Percentiles rank a stretch among this genome's conserved stretches.
These are phyloP conservation scores for Hanseniaspora thailandica DNA, from an alignment of 805 yeast genomes.

Conservation along the genomic window DNA sequence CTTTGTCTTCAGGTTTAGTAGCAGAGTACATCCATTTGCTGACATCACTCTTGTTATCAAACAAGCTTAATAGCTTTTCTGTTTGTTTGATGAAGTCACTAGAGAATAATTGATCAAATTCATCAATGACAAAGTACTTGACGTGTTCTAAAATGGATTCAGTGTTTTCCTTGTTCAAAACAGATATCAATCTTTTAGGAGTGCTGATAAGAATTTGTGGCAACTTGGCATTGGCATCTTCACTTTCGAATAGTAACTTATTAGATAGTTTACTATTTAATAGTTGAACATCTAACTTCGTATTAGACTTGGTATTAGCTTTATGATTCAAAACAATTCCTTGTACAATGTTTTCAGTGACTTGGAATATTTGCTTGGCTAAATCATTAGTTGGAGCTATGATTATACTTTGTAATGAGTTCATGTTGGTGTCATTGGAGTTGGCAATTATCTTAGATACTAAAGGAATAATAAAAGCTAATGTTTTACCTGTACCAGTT, in stretches of 20 bases:
- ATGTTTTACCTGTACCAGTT: constrained; percentile 95
- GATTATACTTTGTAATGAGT: constrained; percentile 60
- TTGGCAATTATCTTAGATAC: constrained; percentile 40
- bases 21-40: constrained; percentile 84
- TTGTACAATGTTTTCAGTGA: constrained; percentile 45
- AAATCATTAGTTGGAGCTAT: constrained; percentile 92
- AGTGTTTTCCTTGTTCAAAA: constrained; percentile 45
- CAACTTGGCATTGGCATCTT: constrained; percentile 37
- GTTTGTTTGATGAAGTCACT: constrained; percentile 80
- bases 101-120: constrained; percentile 89
- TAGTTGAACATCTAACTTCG: constrained; percentile 2
- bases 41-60: constrained; percentile 33
- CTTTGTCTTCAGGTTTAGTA: constrained; percentile 33
- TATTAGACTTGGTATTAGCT: neutral
- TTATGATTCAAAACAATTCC: constrained; percentile 21
- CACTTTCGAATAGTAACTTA: constrained; percentile 37
- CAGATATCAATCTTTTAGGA: constrained; percentile 76
- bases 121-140: constrained; percentile 77
- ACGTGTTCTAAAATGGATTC: constrained; percentile 48
- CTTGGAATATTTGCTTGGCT: constrained; percentile 71
- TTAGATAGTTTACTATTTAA: constrained; percentile 36
- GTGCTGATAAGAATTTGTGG: constrained; percentile 78
- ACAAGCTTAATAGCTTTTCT: constrained; percentile 53
- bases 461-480: constrained; percentile 78
- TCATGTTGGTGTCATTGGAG: constrained; percentile 18